Conservation (phyloP, 2,329 filamentous ascomycete genomes). For the Colletotrichum neosansevieriae region DNA sequence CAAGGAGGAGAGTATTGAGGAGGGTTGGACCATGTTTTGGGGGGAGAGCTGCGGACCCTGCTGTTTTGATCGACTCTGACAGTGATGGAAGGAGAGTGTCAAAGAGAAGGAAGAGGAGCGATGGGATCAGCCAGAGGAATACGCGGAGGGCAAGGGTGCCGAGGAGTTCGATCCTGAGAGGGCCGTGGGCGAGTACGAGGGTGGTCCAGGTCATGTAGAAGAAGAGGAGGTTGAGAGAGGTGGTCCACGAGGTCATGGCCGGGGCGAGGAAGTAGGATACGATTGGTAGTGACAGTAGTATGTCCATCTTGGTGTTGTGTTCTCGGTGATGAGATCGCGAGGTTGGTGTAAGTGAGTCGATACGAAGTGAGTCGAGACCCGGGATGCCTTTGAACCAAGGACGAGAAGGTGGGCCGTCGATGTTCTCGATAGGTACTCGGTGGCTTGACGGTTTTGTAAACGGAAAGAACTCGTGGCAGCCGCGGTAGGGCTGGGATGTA, state of each 20-base stretch:
- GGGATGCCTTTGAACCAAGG: background rate
- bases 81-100: constrained; percentile 78
- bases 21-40: constrained; percentile 51
- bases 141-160: constrained; percentile 76
- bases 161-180: constrained; percentile 80
- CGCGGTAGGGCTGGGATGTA: background rate
- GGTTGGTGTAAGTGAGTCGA: background rate
- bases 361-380: background rate
- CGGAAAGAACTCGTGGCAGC: background rate
- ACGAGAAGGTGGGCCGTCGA: background rate
- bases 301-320: constrained; percentile 61
- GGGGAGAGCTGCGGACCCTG: constrained; percentile 65
- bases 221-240: constrained; percentile 86
- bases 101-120: constrained; percentile 78
- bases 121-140: constrained; percentile 79
- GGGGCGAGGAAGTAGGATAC: constrained; percentile 75
- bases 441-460: background rate
- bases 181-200: constrained; percentile 80
- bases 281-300: constrained; percentile 79
- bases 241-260: constrained; percentile 75
- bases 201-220: constrained; percentile 94
- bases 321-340: background rate
- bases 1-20: constrained; percentile 54
- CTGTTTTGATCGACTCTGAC: constrained; percentile 75
- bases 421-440: background rate